A percentile compares a stretch with the other conserved stretches of the same genome.
Conservation (phyloP, 176 grass and related monocot species). For the Otatea glauca region DNA sequence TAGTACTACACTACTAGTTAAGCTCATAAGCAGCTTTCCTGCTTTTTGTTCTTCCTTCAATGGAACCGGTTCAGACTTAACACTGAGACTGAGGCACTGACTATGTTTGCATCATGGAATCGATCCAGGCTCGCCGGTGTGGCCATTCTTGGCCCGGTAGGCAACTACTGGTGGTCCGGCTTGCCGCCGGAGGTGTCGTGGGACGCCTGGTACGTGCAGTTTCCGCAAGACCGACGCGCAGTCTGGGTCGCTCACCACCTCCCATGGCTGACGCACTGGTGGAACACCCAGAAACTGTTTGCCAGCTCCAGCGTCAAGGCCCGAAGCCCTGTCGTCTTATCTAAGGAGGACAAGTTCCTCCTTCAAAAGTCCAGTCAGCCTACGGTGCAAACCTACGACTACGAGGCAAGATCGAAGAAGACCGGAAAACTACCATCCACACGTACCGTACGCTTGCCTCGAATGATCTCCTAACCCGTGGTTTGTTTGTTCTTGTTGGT, state of each 20-base stretch:
- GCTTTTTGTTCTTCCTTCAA: too few species aligned
- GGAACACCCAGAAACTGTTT: slow-evolving; percentile 71
- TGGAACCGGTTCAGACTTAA: too few species aligned
- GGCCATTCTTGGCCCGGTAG: slow-evolving; percentile 61
- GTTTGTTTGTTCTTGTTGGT: neutral
- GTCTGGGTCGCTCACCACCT: slow-evolving; percentile 62
- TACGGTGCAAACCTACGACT: slow-evolving; percentile 24
- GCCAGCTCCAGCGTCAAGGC: slow-evolving; percentile 54
- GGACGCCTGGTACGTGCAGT: slow-evolving; percentile 57
- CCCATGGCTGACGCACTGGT: slow-evolving; percentile 78
- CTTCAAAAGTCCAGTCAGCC: slow-evolving; percentile 14
- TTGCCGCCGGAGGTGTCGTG: slow-evolving; percentile 58
- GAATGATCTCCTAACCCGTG: neutral
- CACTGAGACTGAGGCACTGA: too few species aligned
- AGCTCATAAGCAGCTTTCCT: too few species aligned
- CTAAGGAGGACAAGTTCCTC: slow-evolving; percentile 39
- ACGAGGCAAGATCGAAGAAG: slow-evolving; percentile 28
- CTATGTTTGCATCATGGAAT: too few species aligned
- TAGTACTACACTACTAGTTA: neutral
- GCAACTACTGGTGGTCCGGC: slow-evolving; percentile 75
- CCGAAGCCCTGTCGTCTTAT: neutral
- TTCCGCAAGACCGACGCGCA: slow-evolving; percentile 54
- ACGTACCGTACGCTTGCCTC: neutral
- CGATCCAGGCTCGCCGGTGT: slow-evolving; percentile 47
- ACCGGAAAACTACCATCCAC: neutral